Conservation (phyloP, 306 rosid genomes). For the Astragalus glycyphyllos region DNA sequence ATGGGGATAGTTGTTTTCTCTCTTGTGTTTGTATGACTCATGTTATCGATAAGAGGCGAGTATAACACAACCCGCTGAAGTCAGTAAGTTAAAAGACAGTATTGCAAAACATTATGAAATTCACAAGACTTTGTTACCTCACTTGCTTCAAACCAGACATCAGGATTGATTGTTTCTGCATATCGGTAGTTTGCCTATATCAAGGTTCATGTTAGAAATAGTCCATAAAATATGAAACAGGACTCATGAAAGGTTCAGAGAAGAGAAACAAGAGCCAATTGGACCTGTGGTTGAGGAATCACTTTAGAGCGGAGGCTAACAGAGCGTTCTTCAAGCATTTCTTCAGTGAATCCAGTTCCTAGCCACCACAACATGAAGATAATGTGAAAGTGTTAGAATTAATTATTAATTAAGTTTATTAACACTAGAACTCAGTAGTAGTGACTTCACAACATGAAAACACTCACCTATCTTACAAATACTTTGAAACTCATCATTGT, state of each 20-base stretch:
- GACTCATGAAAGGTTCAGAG: constrained; percentile 16
- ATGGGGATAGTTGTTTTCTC: too few species aligned
- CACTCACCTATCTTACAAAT: constrained; percentile 91
- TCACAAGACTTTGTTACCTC: constrained; percentile 59
- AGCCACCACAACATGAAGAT: constrained; percentile 35
- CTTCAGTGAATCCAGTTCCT: constrained; percentile 90
- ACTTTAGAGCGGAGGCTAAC: constrained; percentile 73
- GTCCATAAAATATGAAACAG: constrained; percentile 28
- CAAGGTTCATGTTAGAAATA: constrained; percentile 32
- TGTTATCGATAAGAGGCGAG: background rate
- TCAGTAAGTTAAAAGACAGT: background rate
- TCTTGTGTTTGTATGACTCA: too few species aligned
- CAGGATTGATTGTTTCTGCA: constrained; percentile 76
- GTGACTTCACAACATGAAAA: constrained; percentile 33
- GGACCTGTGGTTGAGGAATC: constrained; percentile 83
- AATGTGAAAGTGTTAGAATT: constrained; percentile 21
- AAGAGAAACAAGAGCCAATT: constrained; percentile 32
- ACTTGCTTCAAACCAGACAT: constrained; percentile 92
- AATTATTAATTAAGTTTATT: too few species aligned
- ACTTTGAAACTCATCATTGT: constrained; percentile 90
- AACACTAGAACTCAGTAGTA: constrained; percentile 27
- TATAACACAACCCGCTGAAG: background rate
- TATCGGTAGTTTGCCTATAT: constrained; percentile 75
- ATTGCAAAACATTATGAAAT: constrained; percentile 16
- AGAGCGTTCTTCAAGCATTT: constrained; percentile 78